Conservation (phyloP, 306 rosid genomes). For the Vigna mungo region DNA sequence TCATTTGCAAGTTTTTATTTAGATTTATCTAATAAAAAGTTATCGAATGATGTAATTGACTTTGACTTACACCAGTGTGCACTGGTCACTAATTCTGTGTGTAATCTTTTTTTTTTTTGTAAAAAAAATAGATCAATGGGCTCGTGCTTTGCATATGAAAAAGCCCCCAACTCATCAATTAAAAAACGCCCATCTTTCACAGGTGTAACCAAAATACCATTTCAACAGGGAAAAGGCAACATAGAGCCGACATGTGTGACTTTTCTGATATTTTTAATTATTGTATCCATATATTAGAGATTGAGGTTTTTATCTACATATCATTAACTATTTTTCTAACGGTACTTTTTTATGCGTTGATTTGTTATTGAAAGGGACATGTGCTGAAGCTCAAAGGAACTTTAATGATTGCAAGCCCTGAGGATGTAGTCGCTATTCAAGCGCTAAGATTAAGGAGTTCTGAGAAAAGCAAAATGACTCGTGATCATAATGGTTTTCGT, state of each 20-base stretch:
- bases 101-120: not conserved
- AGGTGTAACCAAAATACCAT: not conserved
- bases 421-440: conserved; percentile 87
- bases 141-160: not conserved
- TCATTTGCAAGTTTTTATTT: not conserved
- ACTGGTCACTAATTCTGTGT: not conserved
- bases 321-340: conserved; percentile 45
- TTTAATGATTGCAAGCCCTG: conserved; percentile 91
- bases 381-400: conserved; percentile 94
- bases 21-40: not conserved
- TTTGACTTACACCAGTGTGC: not conserved
- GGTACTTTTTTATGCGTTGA: conserved; percentile 38
- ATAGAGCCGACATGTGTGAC: not conserved
- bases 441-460: conserved; percentile 83
- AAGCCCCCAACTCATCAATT: not conserved
- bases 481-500: conserved; percentile 98
- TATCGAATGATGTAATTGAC: not conserved
- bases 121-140: not conserved
- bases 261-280: not conserved
- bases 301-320: conserved; percentile 32
- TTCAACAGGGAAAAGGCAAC: not conserved
- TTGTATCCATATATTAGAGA: conserved; percentile 35
- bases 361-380: conserved; percentile 76
- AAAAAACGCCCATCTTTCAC: not conserved
- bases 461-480: conserved; percentile 96